Evolutionary conservation across 2,329 filamentous ascomycete species (phyloP), one percentile per base, ranked within the genome.

Genomic region (Bertia moriformis): DNA sequence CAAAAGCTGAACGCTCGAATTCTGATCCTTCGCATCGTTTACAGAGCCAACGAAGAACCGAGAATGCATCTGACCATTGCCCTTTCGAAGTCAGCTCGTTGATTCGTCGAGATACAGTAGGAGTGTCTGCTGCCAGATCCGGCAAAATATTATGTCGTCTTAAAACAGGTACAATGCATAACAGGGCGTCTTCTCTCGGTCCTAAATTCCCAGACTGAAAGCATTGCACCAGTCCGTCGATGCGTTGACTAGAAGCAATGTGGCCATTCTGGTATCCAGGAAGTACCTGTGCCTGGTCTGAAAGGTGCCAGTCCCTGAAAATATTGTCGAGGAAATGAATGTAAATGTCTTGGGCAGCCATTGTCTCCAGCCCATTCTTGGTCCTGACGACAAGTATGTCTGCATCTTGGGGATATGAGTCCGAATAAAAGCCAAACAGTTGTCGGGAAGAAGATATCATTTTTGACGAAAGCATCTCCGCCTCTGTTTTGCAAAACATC

Each of bases 331-430:
- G 44, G 20, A 54, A 53, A 4, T 48, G 44, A 1, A 53, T 45
- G n/a, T 50, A 58, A 4, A 58, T 45, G 19, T 58, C 54, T 17
- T 58, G 56, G 1, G 56, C 55, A 4, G 39, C 47, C 53, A 57
- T 54, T 0, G 14, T 40, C 18, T 51, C 47, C 0, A 56, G 4
- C 3, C 20, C 27, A 37, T 50, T 52, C 1, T 46, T 43, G 0
- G 49, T 53, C 38, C 42, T 47, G 4, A 53, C 39, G 1, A 44
- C 43, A 2, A 55, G 41, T 1, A 55, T 42, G 3, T 50, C n/a
- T n/a, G n/a, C 44, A 18, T 48, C 46, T 14, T 51, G 42, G 14
- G 49, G 48, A 27, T 7, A 27, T 27, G n/a, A 10, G 7, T n/a
- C n/a, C 22, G 22, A n/a, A n/a, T 27, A 7, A n/a, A 10, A 27